Evolutionary conservation across 495 filamentous ascomycete species (phyloP).

Genomic region (Podospora appendiculata): DNA sequence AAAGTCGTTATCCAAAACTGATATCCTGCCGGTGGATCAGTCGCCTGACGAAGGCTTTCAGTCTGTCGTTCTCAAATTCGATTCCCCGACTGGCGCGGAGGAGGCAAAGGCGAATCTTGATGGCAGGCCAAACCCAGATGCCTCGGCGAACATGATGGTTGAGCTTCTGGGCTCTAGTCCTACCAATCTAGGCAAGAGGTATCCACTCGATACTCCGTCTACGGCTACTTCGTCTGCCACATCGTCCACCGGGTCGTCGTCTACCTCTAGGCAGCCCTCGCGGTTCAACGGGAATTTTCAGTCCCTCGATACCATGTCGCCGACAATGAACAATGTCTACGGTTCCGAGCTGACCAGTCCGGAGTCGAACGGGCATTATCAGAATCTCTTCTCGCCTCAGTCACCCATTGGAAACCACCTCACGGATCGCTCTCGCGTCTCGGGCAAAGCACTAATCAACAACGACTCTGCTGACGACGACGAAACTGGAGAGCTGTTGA

Average conservation of each 20-base stretch:
- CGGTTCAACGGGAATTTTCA: conserved; percentile 76
- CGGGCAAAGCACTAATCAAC: conserved; percentile 79
- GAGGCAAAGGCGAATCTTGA: conserved; percentile 70
- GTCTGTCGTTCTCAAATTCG: conserved; percentile 71
- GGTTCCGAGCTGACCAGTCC: conserved; percentile 51
- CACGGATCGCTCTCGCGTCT: conserved; percentile 58
- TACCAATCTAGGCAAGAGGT: conserved; percentile 26
- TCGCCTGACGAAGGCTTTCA: conserved; percentile 65
- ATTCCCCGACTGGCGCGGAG: conserved; percentile 59
- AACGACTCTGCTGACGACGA: conserved; percentile 71
- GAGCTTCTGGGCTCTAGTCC: conserved; percentile 52
- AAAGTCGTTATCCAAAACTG: conserved; percentile 68
- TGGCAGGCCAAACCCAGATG: conserved; percentile 59
- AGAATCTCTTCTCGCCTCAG: conserved; percentile 74
- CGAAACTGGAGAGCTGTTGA: conserved; percentile 75
- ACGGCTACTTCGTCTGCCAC: conserved; percentile 17
- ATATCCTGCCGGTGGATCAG: conserved; percentile 58
- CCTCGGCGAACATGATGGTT: conserved; percentile 67
- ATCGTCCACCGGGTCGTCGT: conserved; percentile 43
- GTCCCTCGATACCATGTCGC: conserved; percentile 61
- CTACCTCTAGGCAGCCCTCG: conserved; percentile 61
- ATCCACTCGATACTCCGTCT: conserved; percentile 28
- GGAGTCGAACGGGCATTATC: conserved; percentile 55
- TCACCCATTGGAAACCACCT: conserved; percentile 75
- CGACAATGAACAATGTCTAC: conserved; percentile 40